Percentiles rank a stretch among this genome's conserved stretches.
Evolutionary conservation across 2,329 filamentous ascomycete genomes (phyloP).

Genomic region (Fusarium haematococcum): DNA sequence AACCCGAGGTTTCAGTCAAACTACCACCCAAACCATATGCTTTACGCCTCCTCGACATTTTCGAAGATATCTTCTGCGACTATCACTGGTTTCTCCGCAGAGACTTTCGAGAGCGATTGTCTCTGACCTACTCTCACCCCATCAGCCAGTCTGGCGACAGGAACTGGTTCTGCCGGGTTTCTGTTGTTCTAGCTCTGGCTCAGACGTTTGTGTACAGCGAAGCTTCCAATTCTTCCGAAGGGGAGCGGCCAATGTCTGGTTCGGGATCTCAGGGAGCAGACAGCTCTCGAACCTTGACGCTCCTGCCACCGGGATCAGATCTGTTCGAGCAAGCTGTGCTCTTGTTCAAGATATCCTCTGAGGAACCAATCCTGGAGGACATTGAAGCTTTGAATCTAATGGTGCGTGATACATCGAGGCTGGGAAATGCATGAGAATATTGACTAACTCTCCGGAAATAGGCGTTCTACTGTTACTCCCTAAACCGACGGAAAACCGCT

Average conservation of each 20-base stretch:
- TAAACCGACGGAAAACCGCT: constrained; percentile 19
- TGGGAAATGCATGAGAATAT: too few species aligned
- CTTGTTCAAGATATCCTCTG: constrained; percentile 18
- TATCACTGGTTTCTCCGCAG: constrained; percentile 21
- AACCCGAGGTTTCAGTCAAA: constrained; percentile 16
- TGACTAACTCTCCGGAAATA: neutral
- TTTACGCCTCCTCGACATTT: constrained; percentile 17
- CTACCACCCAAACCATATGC: constrained; percentile 13
- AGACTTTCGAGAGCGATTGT: constrained; percentile 10
- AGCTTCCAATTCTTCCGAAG: neutral
- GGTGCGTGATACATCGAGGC: neutral
- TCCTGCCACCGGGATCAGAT: constrained; percentile 6
- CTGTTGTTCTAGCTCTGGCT: constrained; percentile 15
- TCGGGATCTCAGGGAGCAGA: neutral
- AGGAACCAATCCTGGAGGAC: constrained; percentile 10
- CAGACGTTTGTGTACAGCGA: constrained; percentile 11
- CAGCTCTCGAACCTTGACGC: neutral
- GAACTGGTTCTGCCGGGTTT: constrained; percentile 19
- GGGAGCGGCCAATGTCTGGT: neutral
- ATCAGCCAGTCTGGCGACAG: constrained; percentile 8
- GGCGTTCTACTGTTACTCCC: constrained; percentile 24
- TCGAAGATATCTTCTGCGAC: constrained; percentile 24
- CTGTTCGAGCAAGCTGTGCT: constrained; percentile 17
- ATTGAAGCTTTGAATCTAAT: constrained; percentile 21
- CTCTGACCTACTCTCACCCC: neutral